Conservation (phyloP, 106 monocot genomes). For the Dioscorea dumetorum region DNA sequence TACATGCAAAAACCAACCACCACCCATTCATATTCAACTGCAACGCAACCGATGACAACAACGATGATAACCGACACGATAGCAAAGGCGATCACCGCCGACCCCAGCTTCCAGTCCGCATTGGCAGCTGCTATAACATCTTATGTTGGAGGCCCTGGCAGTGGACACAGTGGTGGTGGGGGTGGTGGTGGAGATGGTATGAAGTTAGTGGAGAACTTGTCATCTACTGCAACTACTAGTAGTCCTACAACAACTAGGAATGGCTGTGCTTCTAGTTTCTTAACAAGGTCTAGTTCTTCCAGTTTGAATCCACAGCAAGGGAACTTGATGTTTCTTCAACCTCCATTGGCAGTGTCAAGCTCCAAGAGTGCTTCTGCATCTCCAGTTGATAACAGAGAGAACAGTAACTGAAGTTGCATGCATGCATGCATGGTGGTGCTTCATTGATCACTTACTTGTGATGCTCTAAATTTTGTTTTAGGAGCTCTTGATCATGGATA, state of each 20-base stretch:
- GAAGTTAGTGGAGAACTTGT: constrained; percentile 17
- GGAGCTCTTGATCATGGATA: neutral
- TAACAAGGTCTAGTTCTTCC: constrained; percentile 2
- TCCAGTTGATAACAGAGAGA: constrained; percentile 33
- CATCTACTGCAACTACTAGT: neutral
- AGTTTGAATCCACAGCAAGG: constrained; percentile 5
- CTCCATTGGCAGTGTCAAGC: constrained; percentile 21
- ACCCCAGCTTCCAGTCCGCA: constrained; percentile 82
- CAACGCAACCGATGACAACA: constrained; percentile 15
- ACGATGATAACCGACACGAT: constrained; percentile 38
- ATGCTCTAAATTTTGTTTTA: neutral
- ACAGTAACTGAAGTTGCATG: constrained; percentile 19
- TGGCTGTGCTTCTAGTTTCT: constrained; percentile 11
- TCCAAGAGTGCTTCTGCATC: constrained; percentile 32
- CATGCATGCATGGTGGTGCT: no score
- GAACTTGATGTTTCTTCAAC: constrained; percentile 18
- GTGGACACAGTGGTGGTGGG: constrained; percentile 1
- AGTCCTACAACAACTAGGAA: neutral
- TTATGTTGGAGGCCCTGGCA: constrained; percentile 32
- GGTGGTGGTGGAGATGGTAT: constrained; percentile 4
- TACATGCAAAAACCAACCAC: constrained; percentile 4
- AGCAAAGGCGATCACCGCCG: constrained; percentile 68
- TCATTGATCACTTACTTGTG: neutral
- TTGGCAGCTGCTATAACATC: constrained; percentile 65
- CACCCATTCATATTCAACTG: neutral